Evolutionary conservation across 768 basidiomycete species (phyloP).

Genomic region (Aureoboletus auriporus): DNA sequence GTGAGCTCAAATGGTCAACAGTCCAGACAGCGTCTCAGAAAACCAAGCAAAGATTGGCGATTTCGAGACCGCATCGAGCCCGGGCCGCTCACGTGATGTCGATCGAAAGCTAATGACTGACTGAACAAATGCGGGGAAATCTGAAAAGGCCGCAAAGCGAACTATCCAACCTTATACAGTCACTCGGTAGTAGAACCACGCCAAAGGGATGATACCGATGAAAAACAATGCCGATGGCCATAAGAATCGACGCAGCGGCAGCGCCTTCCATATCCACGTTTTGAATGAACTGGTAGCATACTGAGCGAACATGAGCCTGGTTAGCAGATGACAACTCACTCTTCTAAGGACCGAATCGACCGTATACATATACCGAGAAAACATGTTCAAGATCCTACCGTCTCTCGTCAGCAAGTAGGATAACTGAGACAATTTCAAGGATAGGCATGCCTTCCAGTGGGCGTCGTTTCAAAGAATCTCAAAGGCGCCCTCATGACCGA

Average conservation of each 20-base stretch:
- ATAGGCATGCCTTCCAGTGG: slow-evolving; percentile 63
- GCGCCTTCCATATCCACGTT: slow-evolving; percentile 63
- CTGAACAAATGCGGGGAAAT: not conserved
- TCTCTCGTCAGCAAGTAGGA: not conserved
- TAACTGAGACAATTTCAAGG: not conserved
- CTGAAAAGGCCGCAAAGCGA: not conserved
- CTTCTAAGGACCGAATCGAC: slow-evolving; percentile 81
- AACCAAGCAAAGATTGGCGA: slow-evolving; percentile 92
- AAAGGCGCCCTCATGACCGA: slow-evolving; percentile 81
- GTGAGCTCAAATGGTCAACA: slow-evolving; percentile 83
- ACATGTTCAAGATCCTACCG: slow-evolving; percentile 78
- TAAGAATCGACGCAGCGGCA: slow-evolving; percentile 52
- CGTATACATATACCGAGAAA: slow-evolving; percentile 84
- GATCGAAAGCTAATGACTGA: slow-evolving; percentile 83
- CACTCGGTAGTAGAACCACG: slow-evolving; percentile 75
- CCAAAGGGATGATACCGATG: slow-evolving; percentile 67
- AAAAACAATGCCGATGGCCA: slow-evolving; percentile 76
- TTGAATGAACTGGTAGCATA: slow-evolving; percentile 48
- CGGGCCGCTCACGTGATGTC: slow-evolving; percentile 80
- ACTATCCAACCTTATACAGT: slow-evolving; percentile 57
- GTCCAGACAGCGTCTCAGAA: slow-evolving; percentile 69
- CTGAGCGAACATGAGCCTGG: not conserved
- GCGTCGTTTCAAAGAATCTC: slow-evolving; percentile 88
- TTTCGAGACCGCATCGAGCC: slow-evolving; percentile 82
- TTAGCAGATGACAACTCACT: slow-evolving; percentile 24